Base-by-base conservation (phyloP, 805 yeast genomes). In the Spathaspora sp. region DNA sequence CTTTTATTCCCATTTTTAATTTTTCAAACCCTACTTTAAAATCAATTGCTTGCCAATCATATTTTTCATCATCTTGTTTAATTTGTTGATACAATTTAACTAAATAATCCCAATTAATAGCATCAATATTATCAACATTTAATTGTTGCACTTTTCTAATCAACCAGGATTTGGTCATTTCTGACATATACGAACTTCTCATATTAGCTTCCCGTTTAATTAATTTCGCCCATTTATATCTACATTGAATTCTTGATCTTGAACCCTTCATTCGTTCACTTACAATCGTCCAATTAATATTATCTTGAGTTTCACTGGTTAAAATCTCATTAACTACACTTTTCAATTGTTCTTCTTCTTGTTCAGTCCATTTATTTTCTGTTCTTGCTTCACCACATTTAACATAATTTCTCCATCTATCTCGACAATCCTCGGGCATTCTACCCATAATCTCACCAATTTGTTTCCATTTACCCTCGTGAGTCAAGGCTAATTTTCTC, bases 401-500 rank as follows among this genome's bases (percentile, higher is more conserved):
- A 55, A 92, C 87, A 64, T 92, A 93, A 65, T 93, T 93, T 67
- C 98, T 78, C 96, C 96, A 93, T 60, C 98, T 78, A 66, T 93
- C 98, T 59, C 98, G 79, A 67, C 97, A 92, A 69, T 93, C 98
- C 63, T 93, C 98, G 0, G 98, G 97, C 98, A 93, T 93, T 61
- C 98, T 77, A 12, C 88, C 89, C 81, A 93, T 75, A 7, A 75
- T 72, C 49, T 78, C 78, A 7, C 97, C 97, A 54, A 93, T 88
- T 42, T 76, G 75, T 58, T 89, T 89, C 98, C 98, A 93, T 62
- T 87, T 90, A 16, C 94, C 90, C 52, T 85, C 89, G 58, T 82
- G 80, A 23, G 83, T 82, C 9, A 78, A 67, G 10, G 89, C 88
- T 48, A 89, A 70, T 49, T 77, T 77, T 1, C 82, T 82, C 49